Evolutionary conservation across 192 early-diverging fungal genomes (phyloP).

Genomic region (Pilobolus umbonatus): DNA sequence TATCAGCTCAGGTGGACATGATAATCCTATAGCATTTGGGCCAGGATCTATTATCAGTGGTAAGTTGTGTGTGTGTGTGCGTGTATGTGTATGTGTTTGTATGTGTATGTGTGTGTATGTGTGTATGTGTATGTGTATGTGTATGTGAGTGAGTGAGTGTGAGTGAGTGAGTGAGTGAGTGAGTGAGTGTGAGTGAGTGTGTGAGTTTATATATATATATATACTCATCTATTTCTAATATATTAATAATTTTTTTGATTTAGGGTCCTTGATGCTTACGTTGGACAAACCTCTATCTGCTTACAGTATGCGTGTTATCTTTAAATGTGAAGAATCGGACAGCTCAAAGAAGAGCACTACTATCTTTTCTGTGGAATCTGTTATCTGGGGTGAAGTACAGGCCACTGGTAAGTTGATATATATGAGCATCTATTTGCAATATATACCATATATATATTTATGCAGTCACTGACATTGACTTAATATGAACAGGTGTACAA

Average conservation of each 20-base stretch:
- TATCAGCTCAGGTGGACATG: conserved; percentile 12
- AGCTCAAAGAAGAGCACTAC: neutral
- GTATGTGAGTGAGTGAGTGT: too few species aligned
- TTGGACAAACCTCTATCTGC: conserved; percentile 17
- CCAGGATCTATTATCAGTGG: conserved; percentile 28
- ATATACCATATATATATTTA: neutral
- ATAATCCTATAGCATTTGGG: conserved; percentile 23
- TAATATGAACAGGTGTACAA: neutral
- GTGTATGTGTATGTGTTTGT: too few species aligned
- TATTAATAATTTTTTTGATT: neutral
- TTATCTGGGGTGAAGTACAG: conserved; percentile 13
- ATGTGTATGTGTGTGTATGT: too few species aligned
- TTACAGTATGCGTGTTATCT: conserved; percentile 16
- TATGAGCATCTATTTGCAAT: neutral
- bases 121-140: too few species aligned
- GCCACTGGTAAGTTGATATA: neutral
- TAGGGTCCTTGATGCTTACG: conserved; percentile 24
- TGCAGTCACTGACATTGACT: neutral
- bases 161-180: too few species aligned
- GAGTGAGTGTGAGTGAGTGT: too few species aligned
- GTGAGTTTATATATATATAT: neutral
- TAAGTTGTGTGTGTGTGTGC: conserved; percentile 15
- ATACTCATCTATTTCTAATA: neutral
- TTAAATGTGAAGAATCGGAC: conserved; percentile 20
- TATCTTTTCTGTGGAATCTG: conserved; percentile 15